phyloP scores from a whole-genome alignment of 768 basidiomycete species.

The Mycena venus region DNA sequence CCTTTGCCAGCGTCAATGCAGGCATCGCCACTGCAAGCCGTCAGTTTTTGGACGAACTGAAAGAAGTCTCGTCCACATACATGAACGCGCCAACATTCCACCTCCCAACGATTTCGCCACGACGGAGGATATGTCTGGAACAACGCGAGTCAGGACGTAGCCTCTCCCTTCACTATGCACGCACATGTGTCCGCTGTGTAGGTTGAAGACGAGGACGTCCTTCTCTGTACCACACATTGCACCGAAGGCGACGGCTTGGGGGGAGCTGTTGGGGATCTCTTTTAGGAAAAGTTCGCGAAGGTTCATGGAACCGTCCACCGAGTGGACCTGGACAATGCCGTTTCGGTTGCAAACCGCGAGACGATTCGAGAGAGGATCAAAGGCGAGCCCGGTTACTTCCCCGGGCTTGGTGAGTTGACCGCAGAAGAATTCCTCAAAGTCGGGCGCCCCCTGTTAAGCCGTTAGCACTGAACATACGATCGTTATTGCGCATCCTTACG shows the following conservation, averaged over 20 bases:
- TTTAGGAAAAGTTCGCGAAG: conserved; percentile 13
- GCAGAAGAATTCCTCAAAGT: conserved; percentile 23
- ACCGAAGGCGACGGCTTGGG: conserved; percentile 28
- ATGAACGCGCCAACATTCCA: conserved; percentile 22
- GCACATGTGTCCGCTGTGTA: conserved; percentile 24
- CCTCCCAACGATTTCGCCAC: conserved; percentile 1
- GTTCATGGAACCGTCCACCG: conserved; percentile 1
- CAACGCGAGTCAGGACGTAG: background rate
- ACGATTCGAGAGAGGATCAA: conserved; percentile 28
- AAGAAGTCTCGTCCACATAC: conserved; percentile 6
- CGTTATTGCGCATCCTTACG: background rate
- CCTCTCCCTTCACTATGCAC: background rate
- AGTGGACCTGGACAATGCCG: conserved; percentile 24
- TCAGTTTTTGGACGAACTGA: background rate
- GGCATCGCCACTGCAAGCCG: conserved; percentile 21
- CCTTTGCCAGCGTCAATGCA: conserved; percentile 15
- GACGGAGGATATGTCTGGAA: conserved; percentile 16
- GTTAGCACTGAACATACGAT: background rate
- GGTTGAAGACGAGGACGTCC: conserved; percentile 16
- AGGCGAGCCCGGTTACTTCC: conserved; percentile 33
- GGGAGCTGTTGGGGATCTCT: conserved; percentile 18
- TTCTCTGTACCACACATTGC: background rate
- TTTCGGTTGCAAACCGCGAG: conserved; percentile 24
- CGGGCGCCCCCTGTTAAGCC: background rate
- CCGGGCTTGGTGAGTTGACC: conserved; percentile 9